Evolutionary conservation across 371 early-diverging fungal species (phyloP).

Genomic region (Mortierella sp.): DNA sequence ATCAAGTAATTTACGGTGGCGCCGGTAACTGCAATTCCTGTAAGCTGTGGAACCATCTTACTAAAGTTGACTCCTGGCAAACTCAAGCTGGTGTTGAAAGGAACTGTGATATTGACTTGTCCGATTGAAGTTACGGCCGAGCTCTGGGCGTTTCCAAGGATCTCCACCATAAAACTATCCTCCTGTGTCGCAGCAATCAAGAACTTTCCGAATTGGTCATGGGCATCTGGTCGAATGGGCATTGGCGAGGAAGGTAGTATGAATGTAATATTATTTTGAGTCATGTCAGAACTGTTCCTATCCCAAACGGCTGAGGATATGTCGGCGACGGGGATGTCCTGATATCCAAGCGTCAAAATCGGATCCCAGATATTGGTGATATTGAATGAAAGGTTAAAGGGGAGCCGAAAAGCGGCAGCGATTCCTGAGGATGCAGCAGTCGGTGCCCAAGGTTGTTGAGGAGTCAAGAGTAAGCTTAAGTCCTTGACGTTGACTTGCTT

Average conservation of each 20-base stretch:
- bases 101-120: slow-evolving; percentile 34
- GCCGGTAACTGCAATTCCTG: slow-evolving; percentile 17
- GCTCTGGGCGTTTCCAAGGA: slow-evolving; percentile 31
- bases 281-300: slow-evolving; percentile 27
- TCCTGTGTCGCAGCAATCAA: slow-evolving; percentile 27
- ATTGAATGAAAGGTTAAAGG: slow-evolving; percentile 37
- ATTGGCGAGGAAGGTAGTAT: slow-evolving; percentile 25
- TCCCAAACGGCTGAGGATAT: slow-evolving; percentile 40
- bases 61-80: slow-evolving; percentile 34
- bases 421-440: slow-evolving; percentile 28
- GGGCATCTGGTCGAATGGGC: slow-evolving; percentile 23
- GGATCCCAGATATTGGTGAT: slow-evolving; percentile 34
- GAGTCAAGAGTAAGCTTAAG: slow-evolving; percentile 22
- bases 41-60: slow-evolving; percentile 18
- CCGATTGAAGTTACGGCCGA: slow-evolving; percentile 29
- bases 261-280: slow-evolving; percentile 34
- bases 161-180: slow-evolving; percentile 12
- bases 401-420: slow-evolving; percentile 32
- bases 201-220: slow-evolving; percentile 23
- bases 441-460: slow-evolving; percentile 34
- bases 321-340: slow-evolving; percentile 22
- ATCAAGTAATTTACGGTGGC: slow-evolving; percentile 30
- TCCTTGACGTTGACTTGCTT: slow-evolving; percentile 28
- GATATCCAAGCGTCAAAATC: slow-evolving; percentile 24
- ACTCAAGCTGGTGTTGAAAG: slow-evolving; percentile 33